Evolutionary conservation across 2,329 filamentous ascomycete species (phyloP).

Genomic region (Phialophora verrucosa): DNA sequence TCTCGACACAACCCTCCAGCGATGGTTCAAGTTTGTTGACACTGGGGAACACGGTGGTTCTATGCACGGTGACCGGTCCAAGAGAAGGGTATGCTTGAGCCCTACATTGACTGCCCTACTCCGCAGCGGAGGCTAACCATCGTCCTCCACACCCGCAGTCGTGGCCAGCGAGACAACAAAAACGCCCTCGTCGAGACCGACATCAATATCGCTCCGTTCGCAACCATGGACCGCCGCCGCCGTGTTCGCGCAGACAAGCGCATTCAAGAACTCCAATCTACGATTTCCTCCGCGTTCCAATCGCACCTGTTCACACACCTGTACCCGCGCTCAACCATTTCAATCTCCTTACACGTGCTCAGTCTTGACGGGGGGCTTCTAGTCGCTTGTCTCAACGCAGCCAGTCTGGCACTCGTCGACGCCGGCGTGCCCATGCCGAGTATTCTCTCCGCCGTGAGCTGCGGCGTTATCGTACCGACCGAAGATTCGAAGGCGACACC

Average conservation of each 20-base stretch:
- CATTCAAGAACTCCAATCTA: constrained; percentile 73
- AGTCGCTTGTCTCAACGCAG: constrained; percentile 87
- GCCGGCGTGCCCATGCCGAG: constrained; percentile 95
- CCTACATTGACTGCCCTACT: neutral
- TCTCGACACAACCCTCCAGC: constrained; percentile 88
- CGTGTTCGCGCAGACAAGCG: constrained; percentile 38
- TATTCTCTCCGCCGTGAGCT: constrained; percentile 86
- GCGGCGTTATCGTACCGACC: constrained; percentile 64
- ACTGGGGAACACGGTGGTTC: constrained; percentile 96
- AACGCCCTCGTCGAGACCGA: constrained; percentile 40
- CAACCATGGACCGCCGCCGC: constrained; percentile 38
- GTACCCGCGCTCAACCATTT: constrained; percentile 86
- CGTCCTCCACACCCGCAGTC: constrained; percentile 24
- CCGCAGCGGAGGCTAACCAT: neutral
- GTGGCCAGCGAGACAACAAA: constrained; percentile 39
- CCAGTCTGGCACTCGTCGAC: constrained; percentile 89
- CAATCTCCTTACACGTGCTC: constrained; percentile 82
- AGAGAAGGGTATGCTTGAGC: constrained; percentile 62
- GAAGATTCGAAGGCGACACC: constrained; percentile 32
- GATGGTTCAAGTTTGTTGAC: constrained; percentile 94
- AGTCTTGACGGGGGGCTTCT: constrained; percentile 89
- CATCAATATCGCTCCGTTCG: constrained; percentile 39
- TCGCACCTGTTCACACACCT: constrained; percentile 81
- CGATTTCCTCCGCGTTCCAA: constrained; percentile 76
- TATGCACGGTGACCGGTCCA: constrained; percentile 89